These are phyloP conservation scores for Emiliania huxleyi DNA, from an alignment of 78 protist species.

Conservation along the genomic window DNA sequence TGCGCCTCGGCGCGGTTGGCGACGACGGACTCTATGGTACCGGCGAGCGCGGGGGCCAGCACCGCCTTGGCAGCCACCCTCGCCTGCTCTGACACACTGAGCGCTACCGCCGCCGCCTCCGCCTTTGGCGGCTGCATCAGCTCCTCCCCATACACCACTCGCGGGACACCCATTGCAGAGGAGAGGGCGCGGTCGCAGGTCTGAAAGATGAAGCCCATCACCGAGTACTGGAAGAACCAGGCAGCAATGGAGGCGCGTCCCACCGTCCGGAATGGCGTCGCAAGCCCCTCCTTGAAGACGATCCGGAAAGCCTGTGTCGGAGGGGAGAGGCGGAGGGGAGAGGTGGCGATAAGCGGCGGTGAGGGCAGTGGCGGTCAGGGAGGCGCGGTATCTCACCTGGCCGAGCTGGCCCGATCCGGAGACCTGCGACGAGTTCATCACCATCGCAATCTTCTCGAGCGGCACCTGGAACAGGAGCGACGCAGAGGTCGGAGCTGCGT, in stretches of 20 bases:
- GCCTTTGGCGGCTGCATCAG: neutral
- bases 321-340: too few species aligned
- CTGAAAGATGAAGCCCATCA: neutral
- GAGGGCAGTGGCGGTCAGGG: too few species aligned
- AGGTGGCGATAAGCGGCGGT: too few species aligned
- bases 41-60: neutral
- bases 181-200: neutral
- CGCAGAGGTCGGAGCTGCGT: too few species aligned
- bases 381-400: too few species aligned
- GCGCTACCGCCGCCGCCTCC: neutral
- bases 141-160: neutral
- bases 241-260: neutral
- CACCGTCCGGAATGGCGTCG: neutral
- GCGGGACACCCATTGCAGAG: neutral
- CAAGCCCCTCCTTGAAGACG: neutral
- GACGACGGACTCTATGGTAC: neutral
- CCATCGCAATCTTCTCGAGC: neutral
- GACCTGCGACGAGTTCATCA: neutral
- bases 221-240: neutral
- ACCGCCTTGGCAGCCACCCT: neutral
- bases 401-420: neutral
- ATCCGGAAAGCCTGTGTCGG: neutral
- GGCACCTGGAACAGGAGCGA: too few species aligned
- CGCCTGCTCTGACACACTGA: neutral
- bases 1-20: conserved; percentile 12